phyloP scores from a whole-genome alignment of 164 flowering plant genomes.

The Echeveria elegans region DNA sequence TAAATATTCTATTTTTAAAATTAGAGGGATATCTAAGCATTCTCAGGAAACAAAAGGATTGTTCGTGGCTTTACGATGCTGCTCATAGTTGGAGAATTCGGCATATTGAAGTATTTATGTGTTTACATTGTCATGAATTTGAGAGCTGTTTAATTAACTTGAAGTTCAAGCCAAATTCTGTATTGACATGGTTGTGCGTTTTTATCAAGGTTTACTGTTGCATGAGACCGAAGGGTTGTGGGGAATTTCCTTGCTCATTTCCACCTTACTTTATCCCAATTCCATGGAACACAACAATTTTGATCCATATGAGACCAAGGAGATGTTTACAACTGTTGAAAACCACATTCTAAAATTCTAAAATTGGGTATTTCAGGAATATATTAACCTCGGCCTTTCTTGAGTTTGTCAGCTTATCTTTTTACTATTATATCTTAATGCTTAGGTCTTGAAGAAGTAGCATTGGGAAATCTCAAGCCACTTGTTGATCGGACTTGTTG shows the following conservation, averaged over 20 bases:
- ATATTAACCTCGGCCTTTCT: background rate
- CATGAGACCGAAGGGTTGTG: slow-evolving; percentile 77
- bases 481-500: too few relatives aligned
- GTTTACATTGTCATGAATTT: background rate
- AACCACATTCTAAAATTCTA: slow-evolving; percentile 30
- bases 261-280: slow-evolving; percentile 42
- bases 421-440: background rate
- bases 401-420: background rate
- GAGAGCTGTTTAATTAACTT: background rate
- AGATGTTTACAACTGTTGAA: slow-evolving; percentile 37
- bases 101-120: background rate
- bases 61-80: background rate
- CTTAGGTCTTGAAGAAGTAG: slow-evolving; percentile 71
- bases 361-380: slow-evolving; percentile 38
- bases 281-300: slow-evolving; percentile 13
- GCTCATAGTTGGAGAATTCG: too few relatives aligned
- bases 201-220: slow-evolving; percentile 53
- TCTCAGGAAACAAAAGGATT: background rate
- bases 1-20: background rate
- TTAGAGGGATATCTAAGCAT: background rate
- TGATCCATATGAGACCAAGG: slow-evolving; percentile 35
- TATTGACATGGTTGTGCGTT: background rate
- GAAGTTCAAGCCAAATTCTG: background rate
- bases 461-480: slow-evolving; percentile 60
- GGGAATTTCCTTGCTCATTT: slow-evolving; percentile 63